phyloP scores from a whole-genome alignment of 768 basidiomycete genomes.

The Pholiota molesta region DNA sequence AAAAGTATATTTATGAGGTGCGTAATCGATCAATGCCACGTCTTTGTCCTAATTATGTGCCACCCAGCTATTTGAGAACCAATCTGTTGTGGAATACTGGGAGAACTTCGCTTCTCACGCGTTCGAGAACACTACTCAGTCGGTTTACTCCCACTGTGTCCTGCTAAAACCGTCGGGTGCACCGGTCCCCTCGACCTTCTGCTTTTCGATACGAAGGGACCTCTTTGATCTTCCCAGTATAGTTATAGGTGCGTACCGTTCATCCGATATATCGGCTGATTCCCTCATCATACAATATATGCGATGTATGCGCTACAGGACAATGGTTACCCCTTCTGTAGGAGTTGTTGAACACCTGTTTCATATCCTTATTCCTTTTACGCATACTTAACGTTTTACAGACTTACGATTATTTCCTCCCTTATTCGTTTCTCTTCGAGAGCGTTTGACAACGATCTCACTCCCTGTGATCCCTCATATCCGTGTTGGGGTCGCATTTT shows the following conservation, averaged over 20 bases:
- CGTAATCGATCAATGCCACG: conserved; percentile 16
- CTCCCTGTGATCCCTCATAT: neutral
- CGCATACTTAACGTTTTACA: conserved; percentile 6
- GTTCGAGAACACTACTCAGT: conserved; percentile 96
- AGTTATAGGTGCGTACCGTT: conserved; percentile 68
- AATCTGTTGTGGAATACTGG: conserved; percentile 94
- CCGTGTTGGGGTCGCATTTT: neutral
- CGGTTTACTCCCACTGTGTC: conserved; percentile 92
- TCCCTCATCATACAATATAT: neutral
- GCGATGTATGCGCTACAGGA: conserved; percentile 43
- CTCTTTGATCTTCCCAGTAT: conserved; percentile 89
- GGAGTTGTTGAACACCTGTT: conserved; percentile 18
- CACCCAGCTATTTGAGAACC: conserved; percentile 86
- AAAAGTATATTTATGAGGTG: conserved; percentile 72
- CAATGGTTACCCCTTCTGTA: conserved; percentile 88
- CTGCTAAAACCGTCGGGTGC: conserved; percentile 83
- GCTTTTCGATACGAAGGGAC: conserved; percentile 94
- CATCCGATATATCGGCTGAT: neutral
- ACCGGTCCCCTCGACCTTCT: conserved; percentile 90
- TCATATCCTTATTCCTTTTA: conserved; percentile 25
- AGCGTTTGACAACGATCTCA: neutral
- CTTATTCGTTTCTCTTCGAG: conserved; percentile 6
- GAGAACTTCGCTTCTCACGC: conserved; percentile 97
- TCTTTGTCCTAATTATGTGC: neutral
- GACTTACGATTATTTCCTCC: conserved; percentile 13